Conservation (phyloP, 164 flowering plant genomes). For the Macadamia integrifolia region DNA sequence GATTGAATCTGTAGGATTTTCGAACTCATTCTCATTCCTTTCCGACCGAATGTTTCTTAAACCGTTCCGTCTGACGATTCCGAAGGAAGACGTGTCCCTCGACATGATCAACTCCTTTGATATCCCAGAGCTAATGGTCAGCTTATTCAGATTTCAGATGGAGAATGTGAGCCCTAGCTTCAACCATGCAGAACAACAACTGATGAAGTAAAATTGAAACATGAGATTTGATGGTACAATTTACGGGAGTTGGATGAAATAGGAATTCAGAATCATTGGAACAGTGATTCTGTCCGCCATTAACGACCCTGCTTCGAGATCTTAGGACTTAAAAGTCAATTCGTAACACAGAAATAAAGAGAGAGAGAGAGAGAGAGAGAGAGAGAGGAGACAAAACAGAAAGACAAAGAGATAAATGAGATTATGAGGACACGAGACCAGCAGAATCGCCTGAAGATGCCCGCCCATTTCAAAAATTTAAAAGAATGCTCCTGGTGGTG, state of each 20-base stretch:
- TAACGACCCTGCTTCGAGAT: conserved; percentile 2
- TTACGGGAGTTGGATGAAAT: neutral
- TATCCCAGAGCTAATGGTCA: neutral
- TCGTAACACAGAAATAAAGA: neutral
- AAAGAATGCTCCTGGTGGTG: too few species aligned
- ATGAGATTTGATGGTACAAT: neutral
- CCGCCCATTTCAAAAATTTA: too few species aligned
- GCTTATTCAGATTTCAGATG: neutral
- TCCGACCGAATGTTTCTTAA: conserved; percentile 15
- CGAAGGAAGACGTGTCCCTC: conserved; percentile 7
- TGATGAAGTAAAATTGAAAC: neutral
- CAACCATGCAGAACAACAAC: neutral
- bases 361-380: neutral
- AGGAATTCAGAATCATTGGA: neutral
- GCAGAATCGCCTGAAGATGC: too few species aligned
- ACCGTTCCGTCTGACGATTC: neutral
- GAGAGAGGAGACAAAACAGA: too few species aligned
- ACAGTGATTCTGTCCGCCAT: neutral
- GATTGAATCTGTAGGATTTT: conserved; percentile 15
- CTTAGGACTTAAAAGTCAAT: neutral
- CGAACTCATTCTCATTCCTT: conserved; percentile 44
- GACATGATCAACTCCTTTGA: conserved; percentile 11
- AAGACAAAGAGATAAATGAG: too few species aligned
- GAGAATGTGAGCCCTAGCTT: neutral
- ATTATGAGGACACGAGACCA: too few species aligned